A percentile compares a stretch with the other conserved stretches of the same genome.
These are phyloP conservation scores for Heterobasidion occidentale DNA, from an alignment of 1,284 basidiomycete genomes.

Conservation along the genomic window DNA sequence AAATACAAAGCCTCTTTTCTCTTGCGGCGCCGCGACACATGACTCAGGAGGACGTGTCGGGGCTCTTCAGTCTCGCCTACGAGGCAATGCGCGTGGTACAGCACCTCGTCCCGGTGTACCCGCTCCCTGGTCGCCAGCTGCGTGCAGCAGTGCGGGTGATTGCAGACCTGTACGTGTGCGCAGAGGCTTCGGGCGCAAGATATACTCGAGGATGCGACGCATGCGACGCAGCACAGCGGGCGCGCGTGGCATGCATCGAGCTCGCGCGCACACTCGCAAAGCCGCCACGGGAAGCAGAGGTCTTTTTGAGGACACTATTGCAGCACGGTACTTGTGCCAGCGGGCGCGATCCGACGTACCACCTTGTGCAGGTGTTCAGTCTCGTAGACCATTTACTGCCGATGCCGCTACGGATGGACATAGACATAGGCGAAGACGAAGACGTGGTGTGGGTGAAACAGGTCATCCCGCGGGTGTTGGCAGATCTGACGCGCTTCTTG, in stretches of 20 bases:
- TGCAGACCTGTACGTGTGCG: constrained; percentile 49
- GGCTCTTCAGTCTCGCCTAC: constrained; percentile 44
- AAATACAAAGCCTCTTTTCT: constrained; percentile 45
- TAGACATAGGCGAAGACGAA: constrained; percentile 18
- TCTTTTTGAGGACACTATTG: constrained; percentile 49
- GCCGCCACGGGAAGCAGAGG: constrained; percentile 26
- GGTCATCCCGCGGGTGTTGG: constrained; percentile 50
- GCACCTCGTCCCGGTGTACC: constrained; percentile 36
- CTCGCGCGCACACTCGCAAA: constrained; percentile 35
- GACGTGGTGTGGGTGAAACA: constrained; percentile 38
- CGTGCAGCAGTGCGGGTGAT: constrained; percentile 33
- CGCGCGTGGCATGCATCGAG: constrained; percentile 42
- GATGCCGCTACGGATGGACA: constrained; percentile 9
- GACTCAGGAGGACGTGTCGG: constrained; percentile 33
- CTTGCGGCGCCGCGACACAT: constrained; percentile 23
- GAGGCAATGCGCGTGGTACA: constrained; percentile 47
- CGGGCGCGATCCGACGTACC: constrained; percentile 46
- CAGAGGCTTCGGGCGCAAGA: constrained; percentile 36
- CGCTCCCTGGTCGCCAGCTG: constrained; percentile 40
- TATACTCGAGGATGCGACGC: constrained; percentile 33
- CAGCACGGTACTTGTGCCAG: constrained; percentile 31
- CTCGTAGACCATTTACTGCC: constrained; percentile 54
- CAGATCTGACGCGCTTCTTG: constrained; percentile 49
- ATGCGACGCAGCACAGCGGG: constrained; percentile 32
- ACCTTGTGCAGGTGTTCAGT: constrained; percentile 44